A percentile compares a stretch with the other conserved stretches of the same genome.
Evolutionary conservation across 2,329 filamentous ascomycete species (phyloP).

Genomic region (Ophiocordyceps camponoti-rufipedis): DNA sequence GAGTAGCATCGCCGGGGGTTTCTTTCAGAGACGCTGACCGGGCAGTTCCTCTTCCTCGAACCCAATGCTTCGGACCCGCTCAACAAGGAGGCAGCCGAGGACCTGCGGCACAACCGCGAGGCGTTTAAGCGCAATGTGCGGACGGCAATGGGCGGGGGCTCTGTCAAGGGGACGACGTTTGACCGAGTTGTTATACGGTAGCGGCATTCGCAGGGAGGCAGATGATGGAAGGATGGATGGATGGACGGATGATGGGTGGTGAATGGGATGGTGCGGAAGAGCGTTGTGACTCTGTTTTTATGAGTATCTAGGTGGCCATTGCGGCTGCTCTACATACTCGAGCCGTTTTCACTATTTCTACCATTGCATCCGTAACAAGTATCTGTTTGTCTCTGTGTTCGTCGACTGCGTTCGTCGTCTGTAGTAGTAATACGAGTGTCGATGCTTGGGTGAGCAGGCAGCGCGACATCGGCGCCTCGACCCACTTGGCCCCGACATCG

Average conservation of each 20-base stretch:
- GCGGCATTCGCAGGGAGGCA: neutral
- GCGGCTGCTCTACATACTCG: too few species aligned
- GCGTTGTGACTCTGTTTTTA: neutral
- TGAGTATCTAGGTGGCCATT: too few species aligned
- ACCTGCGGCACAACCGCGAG: constrained; percentile 70
- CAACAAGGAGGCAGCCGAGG: constrained; percentile 94
- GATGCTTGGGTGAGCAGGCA: too few species aligned
- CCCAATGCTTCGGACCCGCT: constrained; percentile 94
- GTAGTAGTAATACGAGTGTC: too few species aligned
- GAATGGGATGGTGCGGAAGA: neutral
- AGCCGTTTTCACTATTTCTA: too few species aligned
- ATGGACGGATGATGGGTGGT: too few species aligned
- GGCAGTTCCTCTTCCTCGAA: constrained; percentile 90
- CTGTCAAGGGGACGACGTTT: constrained; percentile 53
- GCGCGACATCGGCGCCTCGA: too few species aligned
- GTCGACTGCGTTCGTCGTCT: too few species aligned
- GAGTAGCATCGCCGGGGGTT: neutral
- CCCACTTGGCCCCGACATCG: too few species aligned
- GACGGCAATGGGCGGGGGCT: constrained; percentile 63
- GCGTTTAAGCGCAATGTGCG: constrained; percentile 84
- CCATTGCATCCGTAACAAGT: too few species aligned
- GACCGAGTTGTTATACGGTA: constrained; percentile 40
- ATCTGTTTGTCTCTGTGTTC: too few species aligned
- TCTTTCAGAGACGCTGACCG: neutral
- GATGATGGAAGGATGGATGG: neutral